Evolutionary conservation across 2,329 filamentous ascomycete species (phyloP), one percentile per base, ranked within the genome.

Genomic region (Bretziella fagacearum): DNA sequence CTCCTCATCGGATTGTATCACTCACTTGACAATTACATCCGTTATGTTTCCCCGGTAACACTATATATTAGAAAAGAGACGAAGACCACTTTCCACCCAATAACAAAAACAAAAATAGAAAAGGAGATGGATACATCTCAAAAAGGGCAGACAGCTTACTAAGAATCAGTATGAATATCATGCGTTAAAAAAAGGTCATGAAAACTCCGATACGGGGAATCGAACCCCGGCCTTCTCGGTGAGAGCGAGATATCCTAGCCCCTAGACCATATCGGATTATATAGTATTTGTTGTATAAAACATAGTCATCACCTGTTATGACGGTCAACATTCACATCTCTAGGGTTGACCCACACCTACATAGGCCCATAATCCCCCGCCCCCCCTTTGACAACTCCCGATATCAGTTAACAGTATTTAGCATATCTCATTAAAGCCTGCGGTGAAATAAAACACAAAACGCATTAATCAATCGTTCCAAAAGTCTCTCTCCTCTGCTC

Each of bases 201-300:
- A 15, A 43, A 51, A 43, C 48, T 54, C 51, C 52, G 51, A 49
- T 52, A 52, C 53, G 43, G 53, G 52, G 52, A 54, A 53, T 54
- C 51, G 53, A 54, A 53, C 52, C 53, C 52, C 43, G 51, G 48
- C 50, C 51, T 51, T 46, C 48, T 49, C 52, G 53, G 52, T 43
- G 26, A 30, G 26, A 43, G 40, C 17, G 26, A 43, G 40, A 43
- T 43, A 30, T 43, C 26, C 26, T 43, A 43, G 26, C 26, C 40
- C 25, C 15, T 43, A 32, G 11, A 32, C 40, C 26, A 43, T 43
- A 43, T 43, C 26, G 26, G 40, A 30, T 43, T 20, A 39, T 20
- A n/a, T n/a, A n/a, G n/a, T 22, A 11, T 6, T 30, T 30, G 25
- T 43, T 30, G 15, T 17, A n/a, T 33, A 17, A 15, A 29, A 15